phyloP scores from a whole-genome alignment of 2,329 filamentous ascomycete genomes.

The Neofusicoccum sp. region DNA sequence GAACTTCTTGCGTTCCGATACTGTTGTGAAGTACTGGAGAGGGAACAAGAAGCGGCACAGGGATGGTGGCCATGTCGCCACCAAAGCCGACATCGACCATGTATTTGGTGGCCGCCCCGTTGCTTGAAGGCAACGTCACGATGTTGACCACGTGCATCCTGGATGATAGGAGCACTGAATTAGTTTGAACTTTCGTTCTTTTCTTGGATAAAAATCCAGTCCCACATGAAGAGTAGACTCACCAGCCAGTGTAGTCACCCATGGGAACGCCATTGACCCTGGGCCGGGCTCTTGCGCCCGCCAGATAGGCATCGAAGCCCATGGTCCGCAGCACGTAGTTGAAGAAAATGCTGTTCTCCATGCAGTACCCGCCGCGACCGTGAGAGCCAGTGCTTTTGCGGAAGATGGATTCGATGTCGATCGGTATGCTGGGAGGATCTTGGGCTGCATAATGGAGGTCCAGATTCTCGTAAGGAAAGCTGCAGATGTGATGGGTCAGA shows the following conservation, averaged over 20 bases:
- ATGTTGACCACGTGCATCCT: slow-evolving; percentile 66
- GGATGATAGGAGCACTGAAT: neutral
- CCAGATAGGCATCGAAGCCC: slow-evolving; percentile 58
- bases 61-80: slow-evolving; percentile 60
- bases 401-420: slow-evolving; percentile 54
- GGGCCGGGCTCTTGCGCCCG: slow-evolving; percentile 52
- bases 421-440: slow-evolving; percentile 29
- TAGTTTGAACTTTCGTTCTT: slow-evolving; percentile 25
- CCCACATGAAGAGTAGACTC: slow-evolving; percentile 25
- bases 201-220: slow-evolving; percentile 12
- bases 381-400: slow-evolving; percentile 49
- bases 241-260: slow-evolving; percentile 54
- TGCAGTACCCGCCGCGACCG: slow-evolving; percentile 61
- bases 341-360: slow-evolving; percentile 61
- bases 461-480: slow-evolving; percentile 61
- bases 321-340: slow-evolving; percentile 54
- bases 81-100: slow-evolving; percentile 67
- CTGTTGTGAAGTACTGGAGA: slow-evolving; percentile 33
- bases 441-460: slow-evolving; percentile 52
- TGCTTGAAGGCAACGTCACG: slow-evolving; percentile 50
- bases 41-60: slow-evolving; percentile 53
- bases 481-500: slow-evolving; percentile 43
- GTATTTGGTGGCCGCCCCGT: slow-evolving; percentile 48
- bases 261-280: slow-evolving; percentile 34
- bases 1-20: slow-evolving; percentile 59